These are phyloP conservation scores for Comarum palustre DNA, from an alignment of 306 rosid species.

Conservation along the genomic window DNA sequence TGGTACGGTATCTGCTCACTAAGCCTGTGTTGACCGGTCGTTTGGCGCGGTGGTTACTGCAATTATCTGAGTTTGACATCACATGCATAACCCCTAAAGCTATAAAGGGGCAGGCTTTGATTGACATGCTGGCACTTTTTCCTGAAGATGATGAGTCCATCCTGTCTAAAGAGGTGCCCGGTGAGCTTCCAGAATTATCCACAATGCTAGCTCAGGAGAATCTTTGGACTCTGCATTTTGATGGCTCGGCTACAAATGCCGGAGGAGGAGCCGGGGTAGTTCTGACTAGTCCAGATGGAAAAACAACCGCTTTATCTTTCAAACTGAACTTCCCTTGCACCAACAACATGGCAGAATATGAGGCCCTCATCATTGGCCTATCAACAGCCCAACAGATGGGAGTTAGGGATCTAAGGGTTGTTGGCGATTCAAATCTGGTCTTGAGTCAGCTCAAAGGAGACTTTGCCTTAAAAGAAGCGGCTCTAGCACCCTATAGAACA, in stretches of 20 bases:
- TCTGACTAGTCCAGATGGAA: neutral
- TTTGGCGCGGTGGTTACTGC: neutral
- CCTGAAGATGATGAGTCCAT: neutral
- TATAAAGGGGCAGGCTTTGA: neutral
- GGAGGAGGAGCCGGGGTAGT: neutral
- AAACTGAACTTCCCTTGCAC: neutral
- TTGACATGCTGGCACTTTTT: neutral
- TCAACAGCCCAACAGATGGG: neutral
- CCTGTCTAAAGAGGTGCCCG: neutral
- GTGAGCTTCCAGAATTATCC: no score
- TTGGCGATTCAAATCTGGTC: neutral
- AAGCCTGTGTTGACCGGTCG: neutral
- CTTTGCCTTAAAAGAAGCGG: neutral
- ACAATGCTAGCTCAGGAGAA: neutral
- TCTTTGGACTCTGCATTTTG: neutral
- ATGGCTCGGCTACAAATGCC: neutral
- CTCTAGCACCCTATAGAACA: neutral
- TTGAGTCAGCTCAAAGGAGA: neutral
- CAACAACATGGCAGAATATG: neutral
- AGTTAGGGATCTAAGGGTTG: no score
- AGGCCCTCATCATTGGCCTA: neutral
- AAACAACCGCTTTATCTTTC: neutral
- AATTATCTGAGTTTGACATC: neutral
- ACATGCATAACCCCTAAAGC: neutral
- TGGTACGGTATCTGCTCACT: neutral